Evolutionary conservation across 305 asterid genomes (phyloP), one percentile per base, ranked within the genome.

Genomic region (Plantago lanceolata): DNA sequence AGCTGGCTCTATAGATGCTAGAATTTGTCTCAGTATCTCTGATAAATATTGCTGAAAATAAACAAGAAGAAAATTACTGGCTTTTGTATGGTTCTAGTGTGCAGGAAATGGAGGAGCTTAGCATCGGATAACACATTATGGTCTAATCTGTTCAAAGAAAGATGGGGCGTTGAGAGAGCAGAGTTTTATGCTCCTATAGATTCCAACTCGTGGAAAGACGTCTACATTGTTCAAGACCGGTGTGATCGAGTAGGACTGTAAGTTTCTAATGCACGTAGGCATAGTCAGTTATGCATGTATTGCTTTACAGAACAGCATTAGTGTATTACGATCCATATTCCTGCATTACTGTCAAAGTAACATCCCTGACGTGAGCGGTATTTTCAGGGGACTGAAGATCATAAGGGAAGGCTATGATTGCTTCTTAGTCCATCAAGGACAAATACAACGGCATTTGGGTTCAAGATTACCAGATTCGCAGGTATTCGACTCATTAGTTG

Each of bases 161-260:
- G 94, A 78, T 87, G 94, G 95, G 95, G 95, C 28, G 48, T 63
- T 18, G 91, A 82, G 51, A 66, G 61, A 48, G 86, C 91, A 63
- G 31, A 80, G 48, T 83, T 86, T 65, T 78, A 83, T 29, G 72
- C 86, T 4, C 95, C 94, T 48, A 19, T 47, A 17, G 76, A 72
- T 67, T 71, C 95, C 0, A 76, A 76, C 64, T 71, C 86, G 0
- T 86, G 96, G 96, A 86, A 86, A 76, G 87, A 89, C 50, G 82
- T 81, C 52, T 86, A 76, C 63, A 64, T 71, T 57, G 88, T 80
- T 59, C 96, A 86, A 81, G 86, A 86, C 48, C 87, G 96, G 3
- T 82, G 95, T 19, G 89, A 89, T 77, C 89, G 95, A 8, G 69
- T 86, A 61, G 96, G 96, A 75, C 61, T 82, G 96, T 86, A 79